Evolutionary conservation across 176 grass and related monocot species (phyloP).

Genomic region (Rhipidocladum racemiflorum): DNA sequence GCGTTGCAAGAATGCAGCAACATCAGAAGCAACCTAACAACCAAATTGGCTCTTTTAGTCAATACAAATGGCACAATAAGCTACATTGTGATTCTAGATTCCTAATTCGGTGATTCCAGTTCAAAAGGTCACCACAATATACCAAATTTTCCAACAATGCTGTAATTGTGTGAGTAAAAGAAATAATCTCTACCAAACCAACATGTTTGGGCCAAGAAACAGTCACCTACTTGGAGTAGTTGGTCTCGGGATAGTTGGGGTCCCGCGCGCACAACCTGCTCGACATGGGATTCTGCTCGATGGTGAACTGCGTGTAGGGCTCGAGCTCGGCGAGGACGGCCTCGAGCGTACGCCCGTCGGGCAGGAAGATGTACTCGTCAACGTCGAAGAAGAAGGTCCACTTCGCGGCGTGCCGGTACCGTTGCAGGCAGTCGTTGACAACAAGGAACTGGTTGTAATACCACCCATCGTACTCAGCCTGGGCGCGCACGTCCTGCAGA

Average conservation of each 20-base stretch:
- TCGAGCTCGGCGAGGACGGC: conserved; percentile 56
- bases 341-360: conserved; percentile 43
- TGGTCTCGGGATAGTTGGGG: conserved; percentile 3
- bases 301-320: conserved; percentile 88
- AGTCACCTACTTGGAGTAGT: conserved; percentile 53
- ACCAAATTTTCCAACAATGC: background rate
- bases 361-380: conserved; percentile 91
- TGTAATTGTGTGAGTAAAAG: background rate
- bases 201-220: background rate
- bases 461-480: conserved; percentile 73
- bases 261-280: conserved; percentile 67
- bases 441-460: conserved; percentile 96
- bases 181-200: background rate
- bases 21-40: background rate
- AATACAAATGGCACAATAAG: background rate
- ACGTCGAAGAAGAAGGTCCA: conserved; percentile 99
- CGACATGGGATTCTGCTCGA: conserved; percentile 93
- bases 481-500: conserved; percentile 82
- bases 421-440: conserved; percentile 87
- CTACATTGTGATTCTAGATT: background rate
- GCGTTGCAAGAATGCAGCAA: background rate
- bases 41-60: background rate
- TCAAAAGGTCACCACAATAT: background rate
- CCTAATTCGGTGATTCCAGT: background rate
- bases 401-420: conserved; percentile 64